Base-by-base conservation (phyloP, 2,329 filamentous ascomycete genomes). In the Talaromyces islandicus region DNA sequence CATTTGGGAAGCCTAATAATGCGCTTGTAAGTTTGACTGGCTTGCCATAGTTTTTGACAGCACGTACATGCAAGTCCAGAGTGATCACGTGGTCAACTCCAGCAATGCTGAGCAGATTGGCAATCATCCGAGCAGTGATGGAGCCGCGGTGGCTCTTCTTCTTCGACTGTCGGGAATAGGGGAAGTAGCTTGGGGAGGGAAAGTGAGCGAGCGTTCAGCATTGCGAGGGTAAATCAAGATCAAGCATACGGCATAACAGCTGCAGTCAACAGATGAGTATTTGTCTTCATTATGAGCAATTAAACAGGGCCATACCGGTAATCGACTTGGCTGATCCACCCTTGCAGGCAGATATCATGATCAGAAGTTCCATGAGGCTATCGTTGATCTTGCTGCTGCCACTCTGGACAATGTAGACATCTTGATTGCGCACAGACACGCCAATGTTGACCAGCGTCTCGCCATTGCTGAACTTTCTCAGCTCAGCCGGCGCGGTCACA, bases 311-410 rank as follows among this genome's bases (percentile, higher is more conserved):
- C 84, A 68, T 81, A 96, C 93, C 93, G 68, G 93, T 97, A 73
- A 97, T 90, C 70, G 94, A 96, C 80, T 92, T 96, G 64, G 94
- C 91, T 58, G 94, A 97, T 66, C 93, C 94, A 71, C 94, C 92
- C 78, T 97, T 97, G 84, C 94, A 99, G 67, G 94, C 94, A 66
- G 91, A 94, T 70, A 97, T 97, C 91, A 99, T 96, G 77, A 99
- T 97, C 72, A 99, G 85, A 72, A 99, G 84, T 82, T 99, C 94
- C 92, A 99, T 97, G 73, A 99, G 92, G 71, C 91, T 95, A 79
- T 99, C 94, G 76, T 99, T 99, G 83, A 97, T 96, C 78, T 89
- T 91, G 72, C 87, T 84, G 78, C 94, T 97, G 65, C 94, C 94
- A 64, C 93, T 97, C 81, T 99, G 94, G 63, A 99, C 89, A 73